Evolutionary conservation across 768 basidiomycete species (phyloP), one percentile per base, ranked within the genome.

Genomic region (Paxillus involutus): DNA sequence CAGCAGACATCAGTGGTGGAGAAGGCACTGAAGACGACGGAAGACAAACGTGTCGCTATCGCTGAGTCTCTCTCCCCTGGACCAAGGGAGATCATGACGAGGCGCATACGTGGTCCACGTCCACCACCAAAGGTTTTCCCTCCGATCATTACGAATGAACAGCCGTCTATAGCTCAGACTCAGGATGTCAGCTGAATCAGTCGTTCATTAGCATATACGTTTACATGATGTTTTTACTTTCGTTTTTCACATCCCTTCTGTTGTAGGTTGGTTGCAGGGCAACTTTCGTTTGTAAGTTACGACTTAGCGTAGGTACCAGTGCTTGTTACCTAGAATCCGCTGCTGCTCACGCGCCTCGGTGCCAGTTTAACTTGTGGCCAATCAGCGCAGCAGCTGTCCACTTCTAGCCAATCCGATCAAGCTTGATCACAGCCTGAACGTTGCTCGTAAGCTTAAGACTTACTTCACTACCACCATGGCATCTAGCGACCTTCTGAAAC

Each of bases 401-500:
- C 13, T 17, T 6, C n/a, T 16, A 11, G 8, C 35, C 26, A 17
- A 30, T 16, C 26, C 26, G 26, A 26, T 26, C 26, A 26, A 26
- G 26, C 26, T 26, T 24, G 24, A 24, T 24, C 5, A 24, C n/a
- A n/a, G n/a, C n/a, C n/a, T n/a, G n/a, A n/a, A n/a, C n/a, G n/a
- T n/a, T n/a, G 3, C 21, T 21, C 21, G 21, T 21, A 21, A 21
- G 26, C 26, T 6, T 26, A 26, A 26, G 26, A 26, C 26, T 26
- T 26, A 26, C 26, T 26, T 26, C 6, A 26, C 19, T 42, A 32
- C 40, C 19, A 35, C 17, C 17, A 91, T 91, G 89, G 86, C 87
- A 6, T 86, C 85, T 32, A 79, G 79, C 62, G 91, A 88, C 59
- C 79, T 94, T 40, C 72, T 94, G 56, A 81, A 85, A 55, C 84